Evolutionary conservation across 2,329 filamentous ascomycete genomes (phyloP).

Genomic region (Aureobasidium sp.): DNA sequence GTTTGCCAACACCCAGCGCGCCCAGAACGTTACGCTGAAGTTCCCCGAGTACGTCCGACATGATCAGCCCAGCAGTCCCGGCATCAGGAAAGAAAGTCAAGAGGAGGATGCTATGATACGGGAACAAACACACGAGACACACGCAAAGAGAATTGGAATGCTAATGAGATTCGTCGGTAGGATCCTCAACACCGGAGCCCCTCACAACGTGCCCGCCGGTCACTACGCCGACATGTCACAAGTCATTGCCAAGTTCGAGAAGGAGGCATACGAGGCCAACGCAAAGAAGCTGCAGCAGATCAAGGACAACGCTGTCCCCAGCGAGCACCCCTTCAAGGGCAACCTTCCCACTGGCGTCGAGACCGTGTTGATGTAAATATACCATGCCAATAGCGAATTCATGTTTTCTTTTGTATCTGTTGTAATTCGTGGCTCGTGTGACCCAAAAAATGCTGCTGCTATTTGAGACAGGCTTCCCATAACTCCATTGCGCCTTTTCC

Average conservation of each 20-base stretch:
- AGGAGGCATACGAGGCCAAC: slow-evolving; percentile 50
- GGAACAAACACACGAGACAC: neutral
- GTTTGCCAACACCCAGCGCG: slow-evolving; percentile 43
- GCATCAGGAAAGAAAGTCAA: neutral
- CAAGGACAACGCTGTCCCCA: slow-evolving; percentile 30
- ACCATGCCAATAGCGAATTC: slow-evolving; percentile 9
- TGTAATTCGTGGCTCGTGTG: slow-evolving; percentile 11
- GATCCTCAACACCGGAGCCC: slow-evolving; percentile 55
- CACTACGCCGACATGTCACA: slow-evolving; percentile 51
- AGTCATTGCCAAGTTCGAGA: slow-evolving; percentile 57
- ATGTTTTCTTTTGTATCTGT: neutral
- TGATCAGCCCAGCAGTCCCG: neutral
- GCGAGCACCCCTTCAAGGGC: slow-evolving; percentile 20
- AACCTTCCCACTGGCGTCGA: neutral
- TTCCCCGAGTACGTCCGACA: slow-evolving; percentile 55
- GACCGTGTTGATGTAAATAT: slow-evolving; percentile 13
- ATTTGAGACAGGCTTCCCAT: neutral
- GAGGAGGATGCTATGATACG: neutral
- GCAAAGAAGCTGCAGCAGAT: slow-evolving; percentile 46
- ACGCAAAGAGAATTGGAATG: neutral
- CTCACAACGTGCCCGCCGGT: slow-evolving; percentile 58
- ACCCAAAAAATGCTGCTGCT: neutral
- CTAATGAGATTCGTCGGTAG: slow-evolving; percentile 33
- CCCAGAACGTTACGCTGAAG: slow-evolving; percentile 46
- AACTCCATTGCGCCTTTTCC: slow-evolving; percentile 9